Percentiles rank a stretch among this genome's conserved stretches.
These are phyloP conservation scores for Suhomyces emberorum DNA, from an alignment of 805 yeast genomes.

Conservation along the genomic window DNA sequence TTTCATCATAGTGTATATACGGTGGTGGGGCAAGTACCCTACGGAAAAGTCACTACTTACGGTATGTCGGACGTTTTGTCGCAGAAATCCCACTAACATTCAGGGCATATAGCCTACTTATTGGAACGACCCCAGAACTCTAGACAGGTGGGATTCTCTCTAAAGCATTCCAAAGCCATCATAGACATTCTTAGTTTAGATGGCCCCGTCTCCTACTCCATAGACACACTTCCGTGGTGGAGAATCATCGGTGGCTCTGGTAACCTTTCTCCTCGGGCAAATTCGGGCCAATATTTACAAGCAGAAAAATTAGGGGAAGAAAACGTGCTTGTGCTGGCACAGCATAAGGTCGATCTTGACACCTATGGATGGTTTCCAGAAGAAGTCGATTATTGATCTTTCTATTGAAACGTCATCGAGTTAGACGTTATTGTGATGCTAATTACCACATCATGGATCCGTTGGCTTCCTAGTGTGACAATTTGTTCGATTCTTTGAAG, in stretches of 20 bases:
- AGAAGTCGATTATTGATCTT: conserved; percentile 27
- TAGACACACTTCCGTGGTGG: conserved; percentile 71
- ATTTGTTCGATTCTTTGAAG: too few relatives aligned
- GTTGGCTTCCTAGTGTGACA: too few relatives aligned
- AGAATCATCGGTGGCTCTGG: conserved; percentile 67
- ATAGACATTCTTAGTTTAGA: conserved; percentile 18
- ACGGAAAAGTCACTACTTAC: conserved; percentile 65
- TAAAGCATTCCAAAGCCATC: conserved; percentile 44
- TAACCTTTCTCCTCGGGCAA: conserved; percentile 51
- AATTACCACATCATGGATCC: too few relatives aligned
- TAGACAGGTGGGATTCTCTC: conserved; percentile 70
- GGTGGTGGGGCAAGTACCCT: conserved; percentile 52
- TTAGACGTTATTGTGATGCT: not conserved
- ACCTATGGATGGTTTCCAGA: conserved; percentile 72
- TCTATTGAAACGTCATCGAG: conserved; percentile 1
- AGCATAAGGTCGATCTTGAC: conserved; percentile 38
- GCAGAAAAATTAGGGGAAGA: conserved; percentile 44
- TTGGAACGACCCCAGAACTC: conserved; percentile 62
- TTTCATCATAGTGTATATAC: conserved; percentile 63
- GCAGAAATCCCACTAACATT: conserved; percentile 1
- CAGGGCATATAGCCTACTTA: conserved; percentile 65
- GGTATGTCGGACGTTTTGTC: conserved; percentile 35
- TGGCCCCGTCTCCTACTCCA: conserved; percentile 10
- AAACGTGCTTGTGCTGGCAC: conserved; percentile 38
- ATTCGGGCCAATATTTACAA: conserved; percentile 45